phyloP scores from a whole-genome alignment of 2,329 filamentous ascomycete genomes.

The Aspergillus sp. region DNA sequence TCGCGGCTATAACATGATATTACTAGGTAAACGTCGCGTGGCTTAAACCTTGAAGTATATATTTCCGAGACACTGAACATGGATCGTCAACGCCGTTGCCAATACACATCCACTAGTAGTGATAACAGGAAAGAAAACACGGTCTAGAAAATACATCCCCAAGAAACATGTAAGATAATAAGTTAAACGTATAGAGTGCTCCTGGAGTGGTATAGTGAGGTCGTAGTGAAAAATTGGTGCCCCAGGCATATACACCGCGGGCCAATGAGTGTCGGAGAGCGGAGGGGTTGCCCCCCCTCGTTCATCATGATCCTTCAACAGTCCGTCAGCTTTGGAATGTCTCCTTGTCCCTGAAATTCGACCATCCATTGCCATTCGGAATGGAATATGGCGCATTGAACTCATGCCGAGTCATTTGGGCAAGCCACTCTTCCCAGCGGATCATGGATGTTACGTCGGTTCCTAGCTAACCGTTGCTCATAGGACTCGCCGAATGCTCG shows the following conservation, averaged over 20 bases:
- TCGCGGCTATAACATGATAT: no score
- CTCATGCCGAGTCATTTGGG: slow-evolving; percentile 22
- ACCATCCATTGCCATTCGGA: slow-evolving; percentile 10
- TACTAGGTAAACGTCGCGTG: no score
- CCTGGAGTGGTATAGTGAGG: neutral
- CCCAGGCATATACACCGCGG: neutral
- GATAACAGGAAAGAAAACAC: no score
- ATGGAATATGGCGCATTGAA: slow-evolving; percentile 7
- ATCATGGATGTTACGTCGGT: neutral
- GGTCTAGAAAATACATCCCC: no score
- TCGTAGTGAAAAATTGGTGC: neutral
- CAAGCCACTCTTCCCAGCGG: neutral
- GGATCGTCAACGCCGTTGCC: no score
- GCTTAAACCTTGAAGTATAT: no score
- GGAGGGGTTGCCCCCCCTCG: neutral
- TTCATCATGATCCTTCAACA: neutral
- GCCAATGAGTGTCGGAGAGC: neutral
- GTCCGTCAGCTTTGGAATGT: neutral
- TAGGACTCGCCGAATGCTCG: slow-evolving; percentile 40
- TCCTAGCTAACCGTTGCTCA: neutral
- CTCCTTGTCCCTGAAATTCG: neutral
- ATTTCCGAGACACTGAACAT: no score
- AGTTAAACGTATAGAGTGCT: no score
- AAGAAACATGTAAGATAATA: no score
- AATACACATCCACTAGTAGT: no score